Base-by-base conservation (phyloP, 2,329 filamentous ascomycete species). In the Diaporthe sp. region DNA sequence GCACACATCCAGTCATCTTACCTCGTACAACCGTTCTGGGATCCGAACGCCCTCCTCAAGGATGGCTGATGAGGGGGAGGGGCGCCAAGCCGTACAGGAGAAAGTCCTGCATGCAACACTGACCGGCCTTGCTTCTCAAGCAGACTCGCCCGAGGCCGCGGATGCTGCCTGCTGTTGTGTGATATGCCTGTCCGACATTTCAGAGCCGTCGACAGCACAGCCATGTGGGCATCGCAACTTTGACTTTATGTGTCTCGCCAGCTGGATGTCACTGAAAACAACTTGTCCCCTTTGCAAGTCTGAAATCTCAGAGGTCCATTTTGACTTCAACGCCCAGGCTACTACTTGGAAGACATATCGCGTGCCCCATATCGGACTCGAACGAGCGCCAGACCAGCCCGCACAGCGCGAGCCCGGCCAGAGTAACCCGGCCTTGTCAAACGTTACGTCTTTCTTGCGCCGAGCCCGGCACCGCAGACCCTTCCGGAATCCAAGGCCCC, bases 201-300 rank as follows among this genome's bases (percentile, higher is more conserved):
- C 91, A 13, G 94, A 97, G 79, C 85, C 90, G 70, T 95, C 94
- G 76, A 87, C 92, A 68, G 90, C 94, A 10, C 85, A 89, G 27
- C 95, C 96, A 10, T 98, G 96, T 86, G 88, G 90, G 55, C 96
- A 98, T 85, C 84, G 87, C 73, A 91, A 92, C 78, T 98, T 97
- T 81, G 95, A 98, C 85, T 97, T 95, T 80, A 82, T 94, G 17
- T 98, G 96, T 82, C 89, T 98, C 8, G 84, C 92, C 30, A 95
- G 89, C 83, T 98, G 96, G 96, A 86, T 97, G 7, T 89, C 95
- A 78, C 87, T 93, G 76, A 89, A 90, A 13, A 87, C 92, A 0
- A 89, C 87, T 63, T 98, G 96, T 80, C 96, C 96, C 25, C 86
- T 98, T 70, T 98, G 96, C 90, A 92, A 92, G 76, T 80, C 86